These are phyloP conservation scores for Straminergon stramineum DNA, from an alignment of 225 moss, liverwort and hornwort species.

Conservation along the genomic window DNA sequence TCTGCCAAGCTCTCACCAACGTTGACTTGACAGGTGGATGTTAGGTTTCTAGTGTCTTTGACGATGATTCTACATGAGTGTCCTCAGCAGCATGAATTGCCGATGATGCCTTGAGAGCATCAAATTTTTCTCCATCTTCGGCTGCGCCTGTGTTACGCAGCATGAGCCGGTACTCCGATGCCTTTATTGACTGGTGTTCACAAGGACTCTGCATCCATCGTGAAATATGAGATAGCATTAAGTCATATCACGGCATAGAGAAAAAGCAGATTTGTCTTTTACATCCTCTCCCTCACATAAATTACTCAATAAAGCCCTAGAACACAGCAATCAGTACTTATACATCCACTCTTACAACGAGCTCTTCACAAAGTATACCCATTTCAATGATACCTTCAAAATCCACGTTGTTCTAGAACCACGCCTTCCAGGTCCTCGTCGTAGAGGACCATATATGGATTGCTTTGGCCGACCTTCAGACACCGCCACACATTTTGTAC, in stretches of 20 bases:
- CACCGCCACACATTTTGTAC: constrained; percentile 48
- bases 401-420: constrained; percentile 54
- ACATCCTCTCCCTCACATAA: neutral
- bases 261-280: neutral
- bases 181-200: neutral
- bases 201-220: constrained; percentile 8
- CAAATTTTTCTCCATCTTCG: constrained; percentile 4
- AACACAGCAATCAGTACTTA: neutral
- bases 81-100: neutral
- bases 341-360: neutral
- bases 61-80: neutral
- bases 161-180: constrained; percentile 17
- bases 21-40: neutral
- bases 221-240: neutral
- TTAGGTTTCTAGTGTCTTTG: constrained; percentile 4
- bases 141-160: constrained; percentile 5
- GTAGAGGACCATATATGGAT: constrained; percentile 74
- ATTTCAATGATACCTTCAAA: constrained; percentile 29
- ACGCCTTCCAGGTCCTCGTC: constrained; percentile 60
- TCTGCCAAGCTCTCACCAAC: constrained; percentile 19
- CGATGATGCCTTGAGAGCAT: neutral
- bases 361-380: neutral
- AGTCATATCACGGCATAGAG: neutral
- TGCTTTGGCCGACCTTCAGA: constrained; percentile 45
- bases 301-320: neutral